Conservation (phyloP, 2,329 filamentous ascomycete species). For the Podosphaera leucotricha region DNA sequence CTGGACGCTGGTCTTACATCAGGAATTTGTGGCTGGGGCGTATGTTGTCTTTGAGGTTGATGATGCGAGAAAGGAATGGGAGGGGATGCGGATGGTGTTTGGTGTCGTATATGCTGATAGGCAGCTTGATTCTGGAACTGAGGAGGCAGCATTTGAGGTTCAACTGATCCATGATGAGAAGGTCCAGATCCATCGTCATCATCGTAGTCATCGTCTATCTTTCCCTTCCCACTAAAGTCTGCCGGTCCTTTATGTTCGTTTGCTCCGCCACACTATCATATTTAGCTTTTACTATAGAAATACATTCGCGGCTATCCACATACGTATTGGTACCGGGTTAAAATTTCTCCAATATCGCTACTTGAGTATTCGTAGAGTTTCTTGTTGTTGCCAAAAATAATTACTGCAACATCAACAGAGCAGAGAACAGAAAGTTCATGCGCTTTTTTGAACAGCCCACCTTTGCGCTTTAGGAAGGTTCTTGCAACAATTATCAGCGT, state of each 20-base stretch:
- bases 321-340: conserved; percentile 78
- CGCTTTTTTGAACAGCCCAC: conserved; percentile 96
- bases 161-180: conserved; percentile 18
- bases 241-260: conserved; percentile 91
- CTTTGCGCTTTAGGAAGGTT: conserved; percentile 96
- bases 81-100: conserved; percentile 48
- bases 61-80: conserved; percentile 37
- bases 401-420: conserved; percentile 93
- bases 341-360: conserved; percentile 72
- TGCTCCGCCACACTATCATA: conserved; percentile 55
- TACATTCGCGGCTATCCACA: conserved; percentile 18
- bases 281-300: conserved; percentile 5
- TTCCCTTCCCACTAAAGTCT: conserved; percentile 65
- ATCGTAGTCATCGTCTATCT: conserved; percentile 60
- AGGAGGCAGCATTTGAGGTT: conserved; percentile 39
- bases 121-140: conserved; percentile 43
- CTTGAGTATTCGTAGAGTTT: conserved; percentile 98
- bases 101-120: conserved; percentile 65
- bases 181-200: conserved; percentile 51
- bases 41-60: conserved; percentile 40
- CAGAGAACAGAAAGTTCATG: conserved; percentile 95
- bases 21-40: conserved; percentile 48
- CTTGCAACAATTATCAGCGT: conserved; percentile 22
- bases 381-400: conserved; percentile 97
- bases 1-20: conserved; percentile 59